These are phyloP conservation scores for Ceratobasidium papillatum DNA, from an alignment of 1,284 basidiomycete genomes.

Conservation along the genomic window DNA sequence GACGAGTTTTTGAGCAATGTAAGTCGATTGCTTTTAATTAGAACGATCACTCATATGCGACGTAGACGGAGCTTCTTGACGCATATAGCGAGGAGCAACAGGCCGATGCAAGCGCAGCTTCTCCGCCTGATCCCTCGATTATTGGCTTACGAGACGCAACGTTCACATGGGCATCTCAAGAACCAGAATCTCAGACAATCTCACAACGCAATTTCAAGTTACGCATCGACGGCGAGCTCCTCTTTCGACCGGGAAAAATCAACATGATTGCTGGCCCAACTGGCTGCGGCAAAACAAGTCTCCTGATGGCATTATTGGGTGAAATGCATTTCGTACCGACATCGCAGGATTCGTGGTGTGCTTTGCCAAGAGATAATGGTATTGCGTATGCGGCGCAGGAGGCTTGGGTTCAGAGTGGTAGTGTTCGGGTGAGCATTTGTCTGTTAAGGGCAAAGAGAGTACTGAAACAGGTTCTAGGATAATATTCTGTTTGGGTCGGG, in stretches of 20 bases:
- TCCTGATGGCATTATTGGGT: constrained; percentile 60
- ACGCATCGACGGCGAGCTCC: constrained; percentile 59
- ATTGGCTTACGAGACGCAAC: constrained; percentile 44
- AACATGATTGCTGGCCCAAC: constrained; percentile 71
- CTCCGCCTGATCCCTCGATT: constrained; percentile 16
- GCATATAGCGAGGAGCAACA: neutral
- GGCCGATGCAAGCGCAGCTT: neutral
- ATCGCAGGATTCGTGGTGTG: constrained; percentile 34
- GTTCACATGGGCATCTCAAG: constrained; percentile 39
- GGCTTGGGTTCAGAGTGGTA: constrained; percentile 40
- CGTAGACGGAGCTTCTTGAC: constrained; percentile 44
- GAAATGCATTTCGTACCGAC: constrained; percentile 41
- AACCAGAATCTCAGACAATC: constrained; percentile 15
- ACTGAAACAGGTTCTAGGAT: constrained; percentile 48
- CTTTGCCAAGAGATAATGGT: constrained; percentile 27
- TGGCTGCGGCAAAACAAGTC: constrained; percentile 52
- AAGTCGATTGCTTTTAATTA: neutral
- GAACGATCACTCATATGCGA: neutral
- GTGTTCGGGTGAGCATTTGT: constrained; percentile 50
- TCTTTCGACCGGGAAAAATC: constrained; percentile 64
- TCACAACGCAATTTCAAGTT: constrained; percentile 58
- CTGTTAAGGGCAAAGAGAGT: neutral
- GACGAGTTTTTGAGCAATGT: constrained; percentile 42
- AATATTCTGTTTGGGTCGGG: constrained; percentile 65
- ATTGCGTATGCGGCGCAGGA: constrained; percentile 43